Percentiles rank a stretch among this genome's conserved stretches.
These are phyloP conservation scores for Corynascus novoguineensis DNA, from an alignment of 495 filamentous ascomycete genomes.

Conservation along the genomic window DNA sequence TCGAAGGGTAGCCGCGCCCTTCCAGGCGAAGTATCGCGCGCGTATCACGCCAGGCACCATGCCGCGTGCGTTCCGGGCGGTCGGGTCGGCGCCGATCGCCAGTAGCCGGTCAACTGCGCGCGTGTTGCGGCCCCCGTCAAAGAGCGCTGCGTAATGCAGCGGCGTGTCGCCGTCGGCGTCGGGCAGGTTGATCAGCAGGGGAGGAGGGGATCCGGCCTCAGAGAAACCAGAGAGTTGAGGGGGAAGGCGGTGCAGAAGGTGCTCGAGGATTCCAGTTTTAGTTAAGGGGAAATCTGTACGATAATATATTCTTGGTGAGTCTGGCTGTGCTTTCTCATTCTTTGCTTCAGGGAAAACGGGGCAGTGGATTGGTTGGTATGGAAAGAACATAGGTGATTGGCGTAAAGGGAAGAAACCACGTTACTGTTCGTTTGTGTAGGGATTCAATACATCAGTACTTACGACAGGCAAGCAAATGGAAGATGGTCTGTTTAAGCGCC, in stretches of 20 bases:
- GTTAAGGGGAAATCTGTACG: not conserved
- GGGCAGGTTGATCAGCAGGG: not conserved
- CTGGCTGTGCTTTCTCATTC: too few species aligned
- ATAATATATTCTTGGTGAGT: too few species aligned
- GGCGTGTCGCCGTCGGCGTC: not conserved
- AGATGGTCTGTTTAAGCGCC: not conserved
- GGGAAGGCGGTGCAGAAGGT: not conserved
- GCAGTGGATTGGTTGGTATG: too few species aligned
- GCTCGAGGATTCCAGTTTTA: not conserved
- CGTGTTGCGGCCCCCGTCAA: not conserved
- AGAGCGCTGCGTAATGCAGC: not conserved
- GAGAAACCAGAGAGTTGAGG: too few species aligned
- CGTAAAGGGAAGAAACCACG: too few species aligned
- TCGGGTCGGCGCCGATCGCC: not conserved
- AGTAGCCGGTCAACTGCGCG: not conserved
- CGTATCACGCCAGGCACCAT: not conserved
- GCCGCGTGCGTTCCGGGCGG: not conserved
- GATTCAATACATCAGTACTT: too few species aligned
- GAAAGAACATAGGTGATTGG: too few species aligned
- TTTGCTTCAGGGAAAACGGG: too few species aligned
- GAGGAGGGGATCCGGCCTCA: too few species aligned
- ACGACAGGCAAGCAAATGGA: not conserved
- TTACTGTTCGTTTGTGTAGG: too few species aligned
- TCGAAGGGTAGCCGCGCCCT: too few species aligned
- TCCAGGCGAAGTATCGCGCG: too few species aligned